A percentile compares a stretch with the other conserved stretches of the same genome.
Evolutionary conservation across 495 filamentous ascomycete genomes (phyloP).

Genomic region (Hypoxylon perforatum): DNA sequence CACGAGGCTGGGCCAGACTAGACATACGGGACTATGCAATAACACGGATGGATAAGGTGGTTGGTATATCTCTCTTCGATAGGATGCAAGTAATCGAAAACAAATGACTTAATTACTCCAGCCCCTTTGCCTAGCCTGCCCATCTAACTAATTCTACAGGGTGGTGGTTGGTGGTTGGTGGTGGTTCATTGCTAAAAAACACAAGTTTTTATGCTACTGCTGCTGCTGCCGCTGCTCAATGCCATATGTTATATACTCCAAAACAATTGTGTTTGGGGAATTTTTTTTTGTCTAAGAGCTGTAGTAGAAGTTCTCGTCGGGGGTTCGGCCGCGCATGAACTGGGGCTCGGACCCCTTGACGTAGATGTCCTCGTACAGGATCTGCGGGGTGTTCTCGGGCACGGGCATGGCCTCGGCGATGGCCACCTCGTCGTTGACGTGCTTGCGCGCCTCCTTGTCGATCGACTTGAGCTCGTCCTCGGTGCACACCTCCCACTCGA

Average conservation of each 20-base stretch:
- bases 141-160: conserved; percentile 46
- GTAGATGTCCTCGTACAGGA: conserved; percentile 97
- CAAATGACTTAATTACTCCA: conserved; percentile 37
- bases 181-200: conserved; percentile 14
- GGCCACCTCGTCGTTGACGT: conserved; percentile 90
- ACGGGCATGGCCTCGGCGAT: conserved; percentile 85
- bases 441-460: conserved; percentile 87
- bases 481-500: conserved; percentile 90
- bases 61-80: conserved; percentile 11
- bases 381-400: conserved; percentile 80
- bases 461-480: conserved; percentile 98
- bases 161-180: no score
- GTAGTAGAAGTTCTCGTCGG: conserved; percentile 95
- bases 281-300: conserved; percentile 34
- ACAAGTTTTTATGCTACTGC: conserved; percentile 13
- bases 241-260: background rate
- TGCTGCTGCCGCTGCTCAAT: conserved; percentile 2
- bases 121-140: conserved; percentile 31
- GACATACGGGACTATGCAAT: conserved; percentile 14
- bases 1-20: conserved; percentile 24
- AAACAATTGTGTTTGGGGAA: no score
- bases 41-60: conserved; percentile 20
- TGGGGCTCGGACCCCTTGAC: conserved; percentile 89
- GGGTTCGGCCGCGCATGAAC: conserved; percentile 88
- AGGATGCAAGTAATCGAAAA: conserved; percentile 21